These are phyloP conservation scores for Exophiala phaeomuriformis DNA, from an alignment of 2,329 filamentous ascomycete genomes.

Conservation along the genomic window DNA sequence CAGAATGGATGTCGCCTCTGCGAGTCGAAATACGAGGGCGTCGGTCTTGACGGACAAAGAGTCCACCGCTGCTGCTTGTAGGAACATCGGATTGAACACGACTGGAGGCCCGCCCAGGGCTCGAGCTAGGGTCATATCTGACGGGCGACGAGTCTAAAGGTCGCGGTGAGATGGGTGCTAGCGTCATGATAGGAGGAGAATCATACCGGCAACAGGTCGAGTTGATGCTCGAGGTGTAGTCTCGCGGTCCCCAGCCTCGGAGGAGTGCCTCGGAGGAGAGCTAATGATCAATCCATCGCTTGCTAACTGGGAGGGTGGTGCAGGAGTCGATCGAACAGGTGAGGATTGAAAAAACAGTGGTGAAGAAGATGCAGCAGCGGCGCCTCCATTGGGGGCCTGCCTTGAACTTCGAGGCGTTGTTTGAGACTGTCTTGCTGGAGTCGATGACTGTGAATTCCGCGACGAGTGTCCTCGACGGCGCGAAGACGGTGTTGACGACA, in stretches of 20 bases:
- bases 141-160: conserved; percentile 80
- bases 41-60: conserved; percentile 68
- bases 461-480: conserved; percentile 38
- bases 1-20: conserved; percentile 81
- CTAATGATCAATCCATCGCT: conserved; percentile 39
- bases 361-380: conserved; percentile 58
- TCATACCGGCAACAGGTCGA: conserved; percentile 36
- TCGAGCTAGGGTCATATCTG: conserved; percentile 83
- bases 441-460: conserved; percentile 36
- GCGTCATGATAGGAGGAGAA: background rate
- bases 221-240: conserved; percentile 38
- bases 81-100: conserved; percentile 60
- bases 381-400: conserved; percentile 30
- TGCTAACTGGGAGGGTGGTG: conserved; percentile 30
- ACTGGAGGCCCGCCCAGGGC: conserved; percentile 57
- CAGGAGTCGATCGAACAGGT: conserved; percentile 42
- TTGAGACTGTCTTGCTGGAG: conserved; percentile 32
- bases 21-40: conserved; percentile 52
- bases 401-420: conserved; percentile 32
- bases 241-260: conserved; percentile 37
- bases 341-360: conserved; percentile 70
- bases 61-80: conserved; percentile 68
- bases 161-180: conserved; percentile 18
- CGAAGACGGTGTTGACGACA: conserved; percentile 38
- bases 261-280: conserved; percentile 40